These are phyloP conservation scores for Heimioporus punctisporus DNA, from an alignment of 1,284 basidiomycete species.

Conservation along the genomic window DNA sequence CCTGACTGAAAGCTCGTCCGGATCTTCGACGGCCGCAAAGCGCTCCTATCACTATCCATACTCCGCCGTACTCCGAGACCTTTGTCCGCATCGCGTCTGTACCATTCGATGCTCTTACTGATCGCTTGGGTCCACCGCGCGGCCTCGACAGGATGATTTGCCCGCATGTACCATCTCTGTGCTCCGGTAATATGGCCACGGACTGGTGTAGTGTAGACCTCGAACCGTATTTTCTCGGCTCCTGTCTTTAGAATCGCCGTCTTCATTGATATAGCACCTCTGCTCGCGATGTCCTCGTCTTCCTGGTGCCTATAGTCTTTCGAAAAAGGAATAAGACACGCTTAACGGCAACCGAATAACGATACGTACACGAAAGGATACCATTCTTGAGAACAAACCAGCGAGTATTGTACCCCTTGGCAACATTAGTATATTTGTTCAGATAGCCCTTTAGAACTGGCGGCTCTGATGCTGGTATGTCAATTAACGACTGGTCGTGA, in stretches of 20 bases:
- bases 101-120: constrained; percentile 73
- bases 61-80: constrained; percentile 19
- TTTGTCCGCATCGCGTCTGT: constrained; percentile 33
- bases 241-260: constrained; percentile 65
- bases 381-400: constrained; percentile 97
- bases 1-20: constrained; percentile 36
- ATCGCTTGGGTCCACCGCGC: constrained; percentile 86
- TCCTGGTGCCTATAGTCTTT: constrained; percentile 90
- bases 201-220: constrained; percentile 70
- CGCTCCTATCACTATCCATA: constrained; percentile 31
- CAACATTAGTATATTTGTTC: constrained; percentile 92
- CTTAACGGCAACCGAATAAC: background rate
- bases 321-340: constrained; percentile 2
- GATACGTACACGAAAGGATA: constrained; percentile 72
- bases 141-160: constrained; percentile 89
- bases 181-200: constrained; percentile 43
- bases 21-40: constrained; percentile 24
- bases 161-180: constrained; percentile 91
- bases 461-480: constrained; percentile 50
- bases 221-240: constrained; percentile 75
- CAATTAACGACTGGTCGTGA: constrained; percentile 72
- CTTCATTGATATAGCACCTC: constrained; percentile 91
- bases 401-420: constrained; percentile 88
- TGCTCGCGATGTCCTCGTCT: constrained; percentile 86
- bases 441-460: constrained; percentile 80